Conservation (phyloP, 306 rosid genomes). For the Neltuma alba region DNA sequence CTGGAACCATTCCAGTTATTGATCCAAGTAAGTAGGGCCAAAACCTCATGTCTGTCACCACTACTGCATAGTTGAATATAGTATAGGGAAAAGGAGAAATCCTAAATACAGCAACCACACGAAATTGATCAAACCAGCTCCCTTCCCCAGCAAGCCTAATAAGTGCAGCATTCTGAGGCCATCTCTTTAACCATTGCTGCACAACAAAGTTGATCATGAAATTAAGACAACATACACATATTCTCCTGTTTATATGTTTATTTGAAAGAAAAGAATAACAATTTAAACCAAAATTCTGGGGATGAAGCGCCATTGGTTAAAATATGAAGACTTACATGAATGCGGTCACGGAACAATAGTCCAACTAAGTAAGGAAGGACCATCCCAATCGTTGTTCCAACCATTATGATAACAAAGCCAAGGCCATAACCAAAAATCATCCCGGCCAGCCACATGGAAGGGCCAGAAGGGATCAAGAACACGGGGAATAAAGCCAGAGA, state of each 20-base stretch:
- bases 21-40: conserved; percentile 98
- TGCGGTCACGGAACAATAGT: conserved; percentile 75
- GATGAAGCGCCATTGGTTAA: neutral
- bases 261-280: neutral
- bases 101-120: conserved; percentile 86
- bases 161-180: conserved; percentile 93
- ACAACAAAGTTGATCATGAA: conserved; percentile 35
- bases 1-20: conserved; percentile 95
- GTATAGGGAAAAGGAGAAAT: conserved; percentile 97
- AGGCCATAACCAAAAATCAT: conserved; percentile 98
- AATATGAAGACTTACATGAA: conserved; percentile 71
- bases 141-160: conserved; percentile 96
- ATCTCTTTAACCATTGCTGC: conserved; percentile 90
- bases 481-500: conserved; percentile 93
- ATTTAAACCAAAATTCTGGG: neutral
- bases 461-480: conserved; percentile 87
- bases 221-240: neutral
- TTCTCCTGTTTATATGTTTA: neutral
- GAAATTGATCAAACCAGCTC: conserved; percentile 89
- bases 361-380: conserved; percentile 93
- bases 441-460: conserved; percentile 99
- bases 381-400: conserved; percentile 97
- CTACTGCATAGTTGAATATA: conserved; percentile 93
- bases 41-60: conserved; percentile 87
- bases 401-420: conserved; percentile 93